Conservation (phyloP, 805 yeast species). For the Candida broadrunensis region DNA sequence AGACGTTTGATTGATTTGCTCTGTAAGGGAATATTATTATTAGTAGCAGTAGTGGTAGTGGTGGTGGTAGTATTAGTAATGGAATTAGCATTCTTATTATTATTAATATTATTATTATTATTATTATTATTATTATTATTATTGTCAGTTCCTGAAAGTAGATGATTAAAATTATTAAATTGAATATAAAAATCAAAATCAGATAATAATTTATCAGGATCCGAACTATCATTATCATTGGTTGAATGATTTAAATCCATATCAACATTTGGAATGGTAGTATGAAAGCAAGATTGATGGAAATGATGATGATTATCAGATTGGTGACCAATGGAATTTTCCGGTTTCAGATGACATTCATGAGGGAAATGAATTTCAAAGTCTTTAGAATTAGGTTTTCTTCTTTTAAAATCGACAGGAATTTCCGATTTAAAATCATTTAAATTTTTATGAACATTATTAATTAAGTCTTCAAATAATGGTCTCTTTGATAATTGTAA, state of each 20-base stretch:
- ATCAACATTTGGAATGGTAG: constrained; percentile 28
- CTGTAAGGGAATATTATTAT: too few relatives aligned
- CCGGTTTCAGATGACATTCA: constrained; percentile 26
- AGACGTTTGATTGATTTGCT: too few relatives aligned
- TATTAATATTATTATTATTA: neutral
- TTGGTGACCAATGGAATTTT: constrained; percentile 4
- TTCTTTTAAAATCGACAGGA: constrained; percentile 6
- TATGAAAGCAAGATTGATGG: constrained; percentile 46
- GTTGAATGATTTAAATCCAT: constrained; percentile 1
- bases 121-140: neutral
- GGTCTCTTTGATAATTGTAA: constrained; percentile 26
- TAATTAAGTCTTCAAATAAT: constrained; percentile 38
- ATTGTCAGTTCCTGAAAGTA: constrained; percentile 1
- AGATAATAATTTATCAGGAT: constrained; percentile 15
- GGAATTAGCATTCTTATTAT: too few relatives aligned
- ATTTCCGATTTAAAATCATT: neutral
- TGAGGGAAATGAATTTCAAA: constrained; percentile 40
- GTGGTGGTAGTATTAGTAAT: too few relatives aligned
- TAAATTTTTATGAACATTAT: constrained; percentile 30
- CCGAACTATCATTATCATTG: neutral
- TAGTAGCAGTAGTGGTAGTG: too few relatives aligned
- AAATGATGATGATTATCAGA: constrained; percentile 16
- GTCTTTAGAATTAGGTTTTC: constrained; percentile 5
- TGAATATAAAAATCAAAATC: constrained; percentile 39
- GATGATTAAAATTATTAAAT: constrained; percentile 27